Percentiles rank a stretch among this genome's conserved stretches.
phyloP scores from a whole-genome alignment of 2,329 filamentous ascomycete species.

The Alternaria alternata region DNA sequence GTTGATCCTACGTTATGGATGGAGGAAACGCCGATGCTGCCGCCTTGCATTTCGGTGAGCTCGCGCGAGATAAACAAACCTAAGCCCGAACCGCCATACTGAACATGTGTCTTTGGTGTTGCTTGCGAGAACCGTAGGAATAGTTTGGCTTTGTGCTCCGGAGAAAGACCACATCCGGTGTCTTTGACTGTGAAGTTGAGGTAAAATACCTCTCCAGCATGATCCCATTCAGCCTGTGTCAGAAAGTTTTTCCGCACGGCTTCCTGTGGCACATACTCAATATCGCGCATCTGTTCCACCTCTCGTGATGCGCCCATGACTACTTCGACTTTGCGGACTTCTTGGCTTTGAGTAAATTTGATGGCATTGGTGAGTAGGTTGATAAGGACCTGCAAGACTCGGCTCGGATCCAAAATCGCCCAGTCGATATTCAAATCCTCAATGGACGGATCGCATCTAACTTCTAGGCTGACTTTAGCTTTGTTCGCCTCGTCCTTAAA shows the following conservation, averaged over 20 bases:
- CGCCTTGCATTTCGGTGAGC: slow-evolving; percentile 38
- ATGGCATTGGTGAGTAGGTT: slow-evolving; percentile 45
- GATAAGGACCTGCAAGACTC: slow-evolving; percentile 36
- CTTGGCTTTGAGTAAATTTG: slow-evolving; percentile 37
- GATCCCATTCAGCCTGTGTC: slow-evolving; percentile 2
- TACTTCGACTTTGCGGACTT: slow-evolving; percentile 10
- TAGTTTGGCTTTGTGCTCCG: slow-evolving; percentile 20
- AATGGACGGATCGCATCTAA: slow-evolving; percentile 21
- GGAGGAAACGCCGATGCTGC: slow-evolving; percentile 34
- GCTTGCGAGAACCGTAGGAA: slow-evolving; percentile 40
- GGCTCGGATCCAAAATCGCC: slow-evolving; percentile 23
- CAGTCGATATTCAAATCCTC: slow-evolving; percentile 19
- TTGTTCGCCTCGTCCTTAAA: slow-evolving; percentile 32
- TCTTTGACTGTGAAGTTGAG: slow-evolving; percentile 17
- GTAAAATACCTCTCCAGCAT: slow-evolving; percentile 17
- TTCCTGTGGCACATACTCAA: slow-evolving; percentile 17
- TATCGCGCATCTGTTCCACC: background rate
- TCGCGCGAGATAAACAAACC: slow-evolving; percentile 38
- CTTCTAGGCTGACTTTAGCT: slow-evolving; percentile 16
- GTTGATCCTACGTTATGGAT: slow-evolving; percentile 30
- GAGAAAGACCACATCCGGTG: slow-evolving; percentile 15
- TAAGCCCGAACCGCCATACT: slow-evolving; percentile 35
- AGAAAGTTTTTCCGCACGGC: slow-evolving; percentile 6
- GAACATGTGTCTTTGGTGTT: slow-evolving; percentile 33
- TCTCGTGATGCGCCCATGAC: slow-evolving; percentile 15